Percentiles rank a stretch among this genome's conserved stretches.
Conservation (phyloP, 345 rosid species). For the Bruguiera sexangula region DNA sequence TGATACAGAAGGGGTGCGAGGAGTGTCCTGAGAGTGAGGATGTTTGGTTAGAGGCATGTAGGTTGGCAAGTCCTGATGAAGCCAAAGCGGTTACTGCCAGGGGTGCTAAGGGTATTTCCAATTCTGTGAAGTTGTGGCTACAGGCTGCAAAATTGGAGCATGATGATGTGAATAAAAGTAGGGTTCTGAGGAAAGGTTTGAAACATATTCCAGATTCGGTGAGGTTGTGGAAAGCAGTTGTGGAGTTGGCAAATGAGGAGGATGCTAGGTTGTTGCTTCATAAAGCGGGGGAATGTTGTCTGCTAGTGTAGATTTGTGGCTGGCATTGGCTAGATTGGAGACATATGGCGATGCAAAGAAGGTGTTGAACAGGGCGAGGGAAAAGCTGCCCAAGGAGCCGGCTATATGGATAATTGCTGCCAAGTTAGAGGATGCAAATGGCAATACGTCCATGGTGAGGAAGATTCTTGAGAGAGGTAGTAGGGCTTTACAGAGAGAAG, state of each 20-base stretch:
- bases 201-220: slow-evolving; percentile 84
- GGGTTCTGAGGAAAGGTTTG: slow-evolving; percentile 81
- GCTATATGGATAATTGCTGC: slow-evolving; percentile 93
- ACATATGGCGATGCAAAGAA: slow-evolving; percentile 70
- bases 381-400: slow-evolving; percentile 75
- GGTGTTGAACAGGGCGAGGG: slow-evolving; percentile 73
- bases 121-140: slow-evolving; percentile 84
- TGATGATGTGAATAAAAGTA: slow-evolving; percentile 64
- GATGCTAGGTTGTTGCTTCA: slow-evolving; percentile 75
- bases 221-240: slow-evolving; percentile 89
- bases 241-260: slow-evolving; percentile 70
- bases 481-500: slow-evolving; percentile 80
- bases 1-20: slow-evolving; percentile 83
- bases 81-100: slow-evolving; percentile 85
- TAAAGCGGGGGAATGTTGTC: slow-evolving; percentile 91
- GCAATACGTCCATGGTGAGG: slow-evolving; percentile 65
- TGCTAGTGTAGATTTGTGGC: slow-evolving; percentile 79
- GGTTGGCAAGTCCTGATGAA: slow-evolving; percentile 80
- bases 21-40: slow-evolving; percentile 90
- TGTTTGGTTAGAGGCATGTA: slow-evolving; percentile 92
- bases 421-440: slow-evolving; percentile 94
- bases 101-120: slow-evolving; percentile 80
- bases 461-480: slow-evolving; percentile 92
- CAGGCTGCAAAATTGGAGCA: slow-evolving; percentile 86
- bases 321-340: slow-evolving; percentile 84